Percentiles rank a stretch among this genome's conserved stretches.
Evolutionary conservation across 2,329 filamentous ascomycete species (phyloP).

Genomic region (Fusarium penzigii): DNA sequence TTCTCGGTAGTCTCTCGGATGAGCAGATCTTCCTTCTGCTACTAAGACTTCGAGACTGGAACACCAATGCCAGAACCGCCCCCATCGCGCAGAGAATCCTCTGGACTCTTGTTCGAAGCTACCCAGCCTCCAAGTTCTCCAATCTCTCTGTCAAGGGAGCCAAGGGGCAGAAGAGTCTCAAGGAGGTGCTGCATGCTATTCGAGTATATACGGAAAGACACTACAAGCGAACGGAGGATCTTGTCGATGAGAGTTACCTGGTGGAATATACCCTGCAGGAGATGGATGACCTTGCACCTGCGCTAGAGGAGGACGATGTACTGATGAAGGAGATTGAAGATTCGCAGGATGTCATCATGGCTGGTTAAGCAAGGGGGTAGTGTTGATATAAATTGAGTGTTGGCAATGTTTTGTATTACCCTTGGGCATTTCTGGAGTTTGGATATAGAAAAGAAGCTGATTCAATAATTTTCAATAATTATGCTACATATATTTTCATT

Average conservation of each 20-base stretch:
- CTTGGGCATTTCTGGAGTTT: background rate
- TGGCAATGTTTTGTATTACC: conserved; percentile 2
- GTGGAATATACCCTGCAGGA: conserved; percentile 90
- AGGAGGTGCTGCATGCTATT: conserved; percentile 84
- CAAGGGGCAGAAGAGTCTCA: conserved; percentile 65
- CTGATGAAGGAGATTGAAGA: conserved; percentile 39
- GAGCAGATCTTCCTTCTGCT: conserved; percentile 85
- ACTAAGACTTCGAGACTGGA: conserved; percentile 88
- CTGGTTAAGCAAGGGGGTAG: conserved; percentile 25
- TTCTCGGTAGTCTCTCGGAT: conserved; percentile 75
- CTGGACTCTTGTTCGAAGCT: conserved; percentile 75
- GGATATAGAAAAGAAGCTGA: no score
- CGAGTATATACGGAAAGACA: conserved; percentile 91
- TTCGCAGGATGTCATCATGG: conserved; percentile 47
- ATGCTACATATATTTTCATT: no score
- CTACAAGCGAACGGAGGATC: conserved; percentile 83
- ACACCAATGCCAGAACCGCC: conserved; percentile 88
- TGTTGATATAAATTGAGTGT: conserved; percentile 2
- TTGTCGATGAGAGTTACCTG: conserved; percentile 92
- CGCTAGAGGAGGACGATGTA: conserved; percentile 35
- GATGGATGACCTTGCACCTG: conserved; percentile 75
- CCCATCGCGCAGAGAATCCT: conserved; percentile 84
- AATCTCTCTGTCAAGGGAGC: conserved; percentile 63
- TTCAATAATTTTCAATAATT: no score
- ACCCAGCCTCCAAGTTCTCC: conserved; percentile 76